A percentile compares a stretch with the other conserved stretches of the same genome.
Conservation (phyloP, 1,284 basidiomycete genomes). For the Sanguinoderma infundibulare region DNA sequence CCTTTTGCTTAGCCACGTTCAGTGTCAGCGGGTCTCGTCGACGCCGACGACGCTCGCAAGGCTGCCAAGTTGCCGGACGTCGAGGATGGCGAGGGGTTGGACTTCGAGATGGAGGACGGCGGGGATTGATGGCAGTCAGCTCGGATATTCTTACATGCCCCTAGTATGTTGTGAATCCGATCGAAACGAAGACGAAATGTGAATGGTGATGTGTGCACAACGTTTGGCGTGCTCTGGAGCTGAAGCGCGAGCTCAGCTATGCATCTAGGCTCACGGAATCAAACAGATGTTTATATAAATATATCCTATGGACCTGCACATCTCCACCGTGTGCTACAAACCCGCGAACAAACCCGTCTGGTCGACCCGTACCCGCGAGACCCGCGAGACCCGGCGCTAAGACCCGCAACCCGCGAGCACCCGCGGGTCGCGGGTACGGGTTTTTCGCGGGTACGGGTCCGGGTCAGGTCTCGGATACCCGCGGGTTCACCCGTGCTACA, state of each 20-base stretch:
- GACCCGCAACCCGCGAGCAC: neutral
- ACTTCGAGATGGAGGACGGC: no score
- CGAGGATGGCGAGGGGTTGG: no score
- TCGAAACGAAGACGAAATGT: no score
- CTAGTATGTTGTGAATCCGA: no score
- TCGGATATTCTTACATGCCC: no score
- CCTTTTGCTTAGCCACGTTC: neutral
- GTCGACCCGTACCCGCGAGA: neutral
- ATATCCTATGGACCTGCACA: neutral
- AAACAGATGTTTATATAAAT: neutral
- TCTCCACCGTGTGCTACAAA: neutral
- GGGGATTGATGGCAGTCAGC: no score
- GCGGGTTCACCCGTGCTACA: neutral
- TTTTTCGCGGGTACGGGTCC: neutral
- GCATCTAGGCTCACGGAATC: neutral
- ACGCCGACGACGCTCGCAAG: no score
- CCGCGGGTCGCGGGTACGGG: neutral
- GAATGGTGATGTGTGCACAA: neutral
- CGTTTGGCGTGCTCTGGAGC: neutral
- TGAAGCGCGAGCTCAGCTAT: neutral
- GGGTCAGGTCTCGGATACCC: neutral
- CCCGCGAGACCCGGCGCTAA: neutral
- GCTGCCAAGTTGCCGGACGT: no score
- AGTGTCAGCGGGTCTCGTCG: neutral
- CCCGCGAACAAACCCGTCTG: neutral